Base-by-base conservation (phyloP, 2,329 filamentous ascomycete genomes). In the Microcyclospora pomicola region DNA sequence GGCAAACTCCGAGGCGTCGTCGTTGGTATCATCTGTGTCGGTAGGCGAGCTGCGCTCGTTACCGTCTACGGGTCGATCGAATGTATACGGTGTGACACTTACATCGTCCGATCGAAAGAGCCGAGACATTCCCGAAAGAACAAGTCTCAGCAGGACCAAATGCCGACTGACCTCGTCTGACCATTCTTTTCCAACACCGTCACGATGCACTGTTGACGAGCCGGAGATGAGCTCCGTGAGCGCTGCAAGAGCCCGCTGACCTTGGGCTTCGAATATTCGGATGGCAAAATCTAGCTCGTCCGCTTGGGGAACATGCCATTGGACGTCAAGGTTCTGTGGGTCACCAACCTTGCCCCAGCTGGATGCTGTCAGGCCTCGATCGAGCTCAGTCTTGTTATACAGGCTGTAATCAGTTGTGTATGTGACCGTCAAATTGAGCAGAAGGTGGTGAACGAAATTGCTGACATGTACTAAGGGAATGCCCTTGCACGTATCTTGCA, bases 181-280 rank as follows among this genome's bases (percentile, higher is more conserved):
- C 91, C 91, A 98, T 52, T 95, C 88, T 61, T 96, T 98, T 49
- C 93, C 92, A 58, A 88, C 94, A 29, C 91, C 91, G 48, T 87
- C 88, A 40, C 88, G 75, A 59, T 86, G 92, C 37, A 96, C 80
- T 2, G 77, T 80, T 1, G 86, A 80, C 28, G 80, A 73, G 33
- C 84, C 78, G 44, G 82, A 79, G 54, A 85, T 92, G n/a, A 98
- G 70, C 6, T 79, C 73, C 44, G 75, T 73, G 10, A 98, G 64
- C 43, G 84, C 77, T 41, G 77, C 67, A 42, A 88, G 72, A 2
- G 88, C 87, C 31, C 75, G 77, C 40, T 75, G 75, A 5, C 82
- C 80, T 59, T 96, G 87, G 1, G 79, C 80, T 47, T 87, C 78
- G 51, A 95, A 96, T 0, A 98, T 63, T 52, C 88, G 80, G 12